Percentiles rank a stretch among this genome's conserved stretches.
Conservation (phyloP, 257 asterid genomes). For the Scutellaria barbata region DNA sequence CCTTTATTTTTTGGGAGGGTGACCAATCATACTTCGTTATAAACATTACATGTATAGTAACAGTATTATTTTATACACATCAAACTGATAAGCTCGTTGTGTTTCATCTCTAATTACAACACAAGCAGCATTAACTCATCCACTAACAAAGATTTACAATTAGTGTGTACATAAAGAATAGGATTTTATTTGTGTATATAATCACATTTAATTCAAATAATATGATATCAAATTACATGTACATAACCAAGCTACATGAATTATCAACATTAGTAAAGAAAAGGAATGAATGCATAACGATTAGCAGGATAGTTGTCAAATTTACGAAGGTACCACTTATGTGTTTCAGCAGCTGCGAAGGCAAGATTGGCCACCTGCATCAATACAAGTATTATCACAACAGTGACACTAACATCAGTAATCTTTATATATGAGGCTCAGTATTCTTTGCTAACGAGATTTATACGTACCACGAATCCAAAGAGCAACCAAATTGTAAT, state of each 20-base stretch:
- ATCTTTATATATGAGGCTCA: background rate
- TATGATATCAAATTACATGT: background rate
- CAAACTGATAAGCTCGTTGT: no score
- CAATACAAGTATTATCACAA: background rate
- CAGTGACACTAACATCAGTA: background rate
- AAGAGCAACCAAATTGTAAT: constrained; percentile 75
- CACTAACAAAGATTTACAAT: no score
- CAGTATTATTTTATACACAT: no score
- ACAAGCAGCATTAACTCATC: no score
- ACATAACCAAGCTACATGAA: background rate
- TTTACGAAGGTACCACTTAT: constrained; percentile 74
- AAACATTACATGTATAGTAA: no score
- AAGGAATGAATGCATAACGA: constrained; percentile 71
- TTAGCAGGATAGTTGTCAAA: constrained; percentile 81
- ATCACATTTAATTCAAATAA: background rate
- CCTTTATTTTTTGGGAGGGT: no score
- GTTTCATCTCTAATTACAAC: no score
- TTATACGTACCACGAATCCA: constrained; percentile 64
- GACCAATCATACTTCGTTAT: no score
- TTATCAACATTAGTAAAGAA: constrained; percentile 39
- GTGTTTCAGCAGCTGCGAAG: constrained; percentile 82
- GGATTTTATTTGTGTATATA: no score
- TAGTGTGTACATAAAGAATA: no score
- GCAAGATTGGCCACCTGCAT: constrained; percentile 84
- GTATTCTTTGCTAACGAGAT: constrained; percentile 5